Base-by-base conservation (phyloP, 1,139 yeast species). In the Debaryomyces udenii region DNA sequence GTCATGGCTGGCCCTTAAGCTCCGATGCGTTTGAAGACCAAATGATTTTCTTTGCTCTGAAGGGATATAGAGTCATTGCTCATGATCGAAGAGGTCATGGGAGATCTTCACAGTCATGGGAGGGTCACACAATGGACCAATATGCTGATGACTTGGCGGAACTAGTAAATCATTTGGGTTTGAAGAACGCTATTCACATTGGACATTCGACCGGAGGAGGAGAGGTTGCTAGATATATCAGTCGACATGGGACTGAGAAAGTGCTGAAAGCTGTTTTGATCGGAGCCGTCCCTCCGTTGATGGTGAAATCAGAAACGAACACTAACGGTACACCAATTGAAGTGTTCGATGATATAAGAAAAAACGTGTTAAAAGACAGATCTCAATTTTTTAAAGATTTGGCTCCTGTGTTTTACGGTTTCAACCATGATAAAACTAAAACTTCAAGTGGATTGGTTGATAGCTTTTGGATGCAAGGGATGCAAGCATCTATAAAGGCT, bases 171-270 rank as follows among this genome's bases (percentile, higher is more conserved):
- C 50, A 49, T 31, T 46, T 51, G 35, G 40, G 37, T 1, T 42
- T 51, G 38, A 36, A 49, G 29, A 40, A 51, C 9, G 53, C 47
- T 7, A 39, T 51, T 20, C 55, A 48, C 35, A 38, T 51, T 17
- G 56, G 56, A 3, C 56, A 51, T 38, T 51, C 55, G 9, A 51
- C 56, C 10, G 56, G 56, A 9, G 56, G 55, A 17, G 56, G 55
- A 14, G 55, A 51, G 34, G 54, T 51, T n/a, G 53, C 51, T 3
- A 40, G 52, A 20, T 51, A 48, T 43, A 43, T 50, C 32, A 47
- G 38, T 3, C 42, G 54, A 6, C 51, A 50, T 36, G 55, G 55
- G 5, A 41, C 47, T 11, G 23, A 16, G 18, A 41, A 38, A 9
- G 54, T 49, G 7, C 45, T 37, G 45, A 50, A 51, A 26, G 54